Base-by-base conservation (phyloP, 2,329 filamentous ascomycete genomes). In the Fusarium veterinarium region DNA sequence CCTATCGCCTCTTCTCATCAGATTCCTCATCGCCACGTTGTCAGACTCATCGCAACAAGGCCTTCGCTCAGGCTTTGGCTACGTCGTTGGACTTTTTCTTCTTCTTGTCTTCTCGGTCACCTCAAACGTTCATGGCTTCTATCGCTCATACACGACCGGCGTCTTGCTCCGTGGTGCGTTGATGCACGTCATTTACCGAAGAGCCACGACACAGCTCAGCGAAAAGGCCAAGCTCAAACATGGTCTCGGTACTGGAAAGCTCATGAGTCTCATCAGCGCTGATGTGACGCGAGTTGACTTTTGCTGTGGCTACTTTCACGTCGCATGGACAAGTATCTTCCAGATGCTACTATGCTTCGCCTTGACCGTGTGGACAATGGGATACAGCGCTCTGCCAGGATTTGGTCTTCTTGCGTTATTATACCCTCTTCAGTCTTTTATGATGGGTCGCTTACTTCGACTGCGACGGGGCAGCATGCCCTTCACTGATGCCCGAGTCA, bases 191-290 rank as follows among this genome's bases (percentile, higher is more conserved):
- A 71, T 71, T 10, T 71, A 71, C n/a, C 68, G 68, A 3, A 44
- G 68, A 23, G 63, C 68, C 3, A 71, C 63, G 4, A 72, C 55
- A 5, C 63, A 68, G 25, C 63, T 71, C 19, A 72, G 42, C 5
- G 68, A 71, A 23, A 46, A 57, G 6, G 68, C 68, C 3, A 71
- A 72, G 30, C 63, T 79, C 6, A 67, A 76, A 20, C 68, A 67
- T 16, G 71, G 63, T 1, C 65, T 78, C 1, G 72, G 66, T 1
- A 78, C 74, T 1, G 78, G 77, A 19, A 80, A 79, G 51, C 66
- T 80, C 14, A 79, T 78, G 72, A 80, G 78, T 41, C 57, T 80
- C 17, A 80, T 80, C 69, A 80, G 79, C 14, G 79, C 79, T 5
- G 79, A 80, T 19, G 77, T 80, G 19, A 79, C 79, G 3, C 77